Conservation (phyloP, 116 monocot species). For the Papilionanthe hybrid region DNA sequence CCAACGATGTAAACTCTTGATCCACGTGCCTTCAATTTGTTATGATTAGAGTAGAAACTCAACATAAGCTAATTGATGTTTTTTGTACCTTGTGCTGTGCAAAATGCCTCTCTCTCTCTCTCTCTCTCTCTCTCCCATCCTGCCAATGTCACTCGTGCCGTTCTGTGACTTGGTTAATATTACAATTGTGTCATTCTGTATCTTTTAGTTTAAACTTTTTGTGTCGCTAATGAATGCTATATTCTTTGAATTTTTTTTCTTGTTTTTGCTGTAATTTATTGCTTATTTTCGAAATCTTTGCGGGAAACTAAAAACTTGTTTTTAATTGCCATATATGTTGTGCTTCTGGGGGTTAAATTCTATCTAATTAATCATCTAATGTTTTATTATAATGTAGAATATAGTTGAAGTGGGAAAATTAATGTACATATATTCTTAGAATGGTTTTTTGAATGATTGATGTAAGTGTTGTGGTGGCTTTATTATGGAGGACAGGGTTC, state of each 20-base stretch:
- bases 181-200: not conserved
- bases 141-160: too few relatives aligned
- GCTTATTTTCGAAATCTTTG: not conserved
- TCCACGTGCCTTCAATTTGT: too few relatives aligned
- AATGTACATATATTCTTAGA: not conserved
- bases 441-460: not conserved
- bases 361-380: not conserved
- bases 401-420: not conserved
- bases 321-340: too few relatives aligned
- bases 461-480: not conserved
- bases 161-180: not conserved
- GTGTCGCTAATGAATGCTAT: not conserved
- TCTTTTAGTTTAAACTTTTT: not conserved
- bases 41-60: too few relatives aligned
- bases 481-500: not conserved
- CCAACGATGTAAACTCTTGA: too few relatives aligned
- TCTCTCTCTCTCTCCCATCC: too few relatives aligned
- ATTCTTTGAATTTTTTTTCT: not conserved
- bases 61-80: too few relatives aligned
- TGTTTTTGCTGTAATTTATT: not conserved
- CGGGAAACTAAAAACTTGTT: too few relatives aligned
- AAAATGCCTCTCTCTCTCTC: too few relatives aligned
- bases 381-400: too few relatives aligned
- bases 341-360: not conserved
- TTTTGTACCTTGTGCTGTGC: too few relatives aligned